phyloP scores from a whole-genome alignment of 768 basidiomycete genomes.

The Sistotremastrum suecicum region DNA sequence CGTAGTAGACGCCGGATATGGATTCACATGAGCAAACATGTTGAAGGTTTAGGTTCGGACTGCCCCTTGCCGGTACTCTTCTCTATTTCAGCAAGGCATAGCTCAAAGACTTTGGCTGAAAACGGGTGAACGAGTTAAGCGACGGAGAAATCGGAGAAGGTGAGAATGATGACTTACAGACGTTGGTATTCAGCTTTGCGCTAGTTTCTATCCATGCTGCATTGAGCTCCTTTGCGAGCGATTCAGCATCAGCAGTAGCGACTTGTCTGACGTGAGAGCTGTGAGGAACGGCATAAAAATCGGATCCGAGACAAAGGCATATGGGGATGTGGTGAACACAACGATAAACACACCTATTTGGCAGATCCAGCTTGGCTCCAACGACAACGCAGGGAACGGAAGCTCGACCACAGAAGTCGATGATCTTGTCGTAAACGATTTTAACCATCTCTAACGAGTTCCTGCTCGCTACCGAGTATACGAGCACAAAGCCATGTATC shows the following conservation, averaged over 20 bases:
- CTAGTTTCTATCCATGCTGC: constrained; percentile 83
- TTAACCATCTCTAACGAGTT: constrained; percentile 92
- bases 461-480: constrained; percentile 83
- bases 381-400: constrained; percentile 90
- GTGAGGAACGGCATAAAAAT: constrained; percentile 19
- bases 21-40: too few relatives aligned
- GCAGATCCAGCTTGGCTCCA: constrained; percentile 81
- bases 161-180: constrained; percentile 44
- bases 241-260: constrained; percentile 54
- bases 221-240: constrained; percentile 54
- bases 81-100: constrained; percentile 74
- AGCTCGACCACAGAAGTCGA: constrained; percentile 70
- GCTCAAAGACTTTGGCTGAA: constrained; percentile 70
- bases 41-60: constrained; percentile 10
- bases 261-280: constrained; percentile 51
- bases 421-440: constrained; percentile 86
- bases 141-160: constrained; percentile 1
- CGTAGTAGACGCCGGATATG: too few relatives aligned
- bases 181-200: constrained; percentile 75
- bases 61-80: constrained; percentile 45
- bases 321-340: constrained; percentile 4
- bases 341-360: constrained; percentile 41
- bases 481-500: constrained; percentile 93
- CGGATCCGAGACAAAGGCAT: constrained; percentile 12
- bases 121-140: constrained; percentile 2